Conservation (phyloP, 75 land plant species). For the Pinus taeda region DNA sequence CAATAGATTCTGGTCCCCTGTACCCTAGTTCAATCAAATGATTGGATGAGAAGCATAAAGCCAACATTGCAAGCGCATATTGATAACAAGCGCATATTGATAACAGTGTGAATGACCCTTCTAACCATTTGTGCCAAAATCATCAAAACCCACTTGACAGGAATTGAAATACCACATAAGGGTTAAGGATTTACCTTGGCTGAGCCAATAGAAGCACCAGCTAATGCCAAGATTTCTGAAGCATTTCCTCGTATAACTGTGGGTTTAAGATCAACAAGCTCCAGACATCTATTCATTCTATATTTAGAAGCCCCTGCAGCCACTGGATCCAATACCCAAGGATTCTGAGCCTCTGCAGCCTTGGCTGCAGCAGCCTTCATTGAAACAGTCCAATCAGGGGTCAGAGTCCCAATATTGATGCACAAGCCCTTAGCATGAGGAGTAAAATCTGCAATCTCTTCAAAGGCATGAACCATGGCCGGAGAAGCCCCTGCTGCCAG, state of each 20-base stretch:
- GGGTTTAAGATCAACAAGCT: constrained; percentile 55
- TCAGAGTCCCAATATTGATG: constrained; percentile 87
- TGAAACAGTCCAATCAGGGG: constrained; percentile 72
- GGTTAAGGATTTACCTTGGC: constrained; percentile 40
- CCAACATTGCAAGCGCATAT: neutral
- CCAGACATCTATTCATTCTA: constrained; percentile 68
- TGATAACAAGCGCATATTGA: too few species aligned
- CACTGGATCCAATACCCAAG: constrained; percentile 98
- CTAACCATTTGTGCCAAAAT: neutral
- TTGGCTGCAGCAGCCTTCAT: constrained; percentile 71
- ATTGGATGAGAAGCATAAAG: neutral
- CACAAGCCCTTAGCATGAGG: constrained; percentile 65
- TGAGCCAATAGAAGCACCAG: constrained; percentile 41
- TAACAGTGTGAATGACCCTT: too few species aligned
- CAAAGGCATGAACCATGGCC: constrained; percentile 84
- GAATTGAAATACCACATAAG: neutral
- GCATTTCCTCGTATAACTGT: constrained; percentile 85
- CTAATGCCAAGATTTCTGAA: constrained; percentile 90
- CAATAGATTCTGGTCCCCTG: neutral
- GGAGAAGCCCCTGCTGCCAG: constrained; percentile 93
- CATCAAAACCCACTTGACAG: neutral
- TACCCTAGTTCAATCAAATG: neutral
- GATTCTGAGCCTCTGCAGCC: constrained; percentile 41
- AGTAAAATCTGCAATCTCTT: constrained; percentile 84
- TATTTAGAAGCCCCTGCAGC: constrained; percentile 79